Evolutionary conservation across 495 filamentous ascomycete genomes (phyloP).

Genomic region (Cercophora newfieldiana): DNA sequence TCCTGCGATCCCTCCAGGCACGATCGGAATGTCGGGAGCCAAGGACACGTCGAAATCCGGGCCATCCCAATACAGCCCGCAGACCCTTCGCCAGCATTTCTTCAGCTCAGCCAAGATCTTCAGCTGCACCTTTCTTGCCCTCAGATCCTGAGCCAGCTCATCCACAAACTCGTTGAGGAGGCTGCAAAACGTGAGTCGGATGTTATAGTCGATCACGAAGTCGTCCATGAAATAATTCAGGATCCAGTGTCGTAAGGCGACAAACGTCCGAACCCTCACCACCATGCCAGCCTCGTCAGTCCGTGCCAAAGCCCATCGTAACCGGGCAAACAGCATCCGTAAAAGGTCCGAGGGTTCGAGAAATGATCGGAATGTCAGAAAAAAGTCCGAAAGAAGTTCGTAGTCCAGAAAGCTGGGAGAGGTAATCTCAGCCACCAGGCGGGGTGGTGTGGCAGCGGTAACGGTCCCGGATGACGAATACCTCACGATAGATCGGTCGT

Average conservation of each 20-base stretch:
- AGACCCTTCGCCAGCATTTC: conserved; percentile 94
- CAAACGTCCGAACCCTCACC: conserved; percentile 92
- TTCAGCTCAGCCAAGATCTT: conserved; percentile 94
- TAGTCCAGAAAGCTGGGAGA: conserved; percentile 96
- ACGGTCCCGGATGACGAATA: conserved; percentile 75
- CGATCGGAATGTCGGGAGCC: conserved; percentile 66
- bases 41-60: conserved; percentile 58
- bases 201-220: conserved; percentile 78
- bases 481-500: conserved; percentile 81
- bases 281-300: conserved; percentile 84
- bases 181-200: conserved; percentile 79
- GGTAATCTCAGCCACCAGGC: conserved; percentile 96
- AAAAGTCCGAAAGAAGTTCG: conserved; percentile 96
- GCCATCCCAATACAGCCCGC: conserved; percentile 83
- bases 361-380: conserved; percentile 90
- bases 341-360: conserved; percentile 73
- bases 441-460: conserved; percentile 83
- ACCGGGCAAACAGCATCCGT: conserved; percentile 76
- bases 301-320: conserved; percentile 83
- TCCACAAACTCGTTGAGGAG: conserved; percentile 75
- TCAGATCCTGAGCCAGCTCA: conserved; percentile 45
- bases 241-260: conserved; percentile 96
- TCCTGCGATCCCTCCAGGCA: conserved; percentile 68
- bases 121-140: conserved; percentile 68
- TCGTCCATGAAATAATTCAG: conserved; percentile 97